Conservation (phyloP, 768 basidiomycete species). For the Lactarius sanguifluus region DNA sequence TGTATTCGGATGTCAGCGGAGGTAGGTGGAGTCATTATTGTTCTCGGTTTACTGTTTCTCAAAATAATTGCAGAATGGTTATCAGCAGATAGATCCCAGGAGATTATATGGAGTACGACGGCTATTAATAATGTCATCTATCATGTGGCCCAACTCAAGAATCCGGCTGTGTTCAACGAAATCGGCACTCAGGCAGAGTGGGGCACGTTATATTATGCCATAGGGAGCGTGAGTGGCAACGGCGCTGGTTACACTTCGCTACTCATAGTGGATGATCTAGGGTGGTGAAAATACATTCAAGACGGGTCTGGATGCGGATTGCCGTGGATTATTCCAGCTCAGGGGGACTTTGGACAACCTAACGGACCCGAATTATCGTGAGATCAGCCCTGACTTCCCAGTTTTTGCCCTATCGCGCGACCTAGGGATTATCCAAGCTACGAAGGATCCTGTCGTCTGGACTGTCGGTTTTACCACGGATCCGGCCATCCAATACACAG, state of each 20-base stretch:
- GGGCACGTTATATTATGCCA: constrained; percentile 28
- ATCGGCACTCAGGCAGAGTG: constrained; percentile 27
- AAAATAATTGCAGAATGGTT: constrained; percentile 29
- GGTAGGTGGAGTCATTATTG: constrained; percentile 30
- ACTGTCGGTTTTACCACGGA: constrained; percentile 34
- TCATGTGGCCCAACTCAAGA: constrained; percentile 20
- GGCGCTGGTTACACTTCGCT: not conserved
- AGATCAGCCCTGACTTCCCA: constrained; percentile 26
- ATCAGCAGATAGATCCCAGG: constrained; percentile 23
- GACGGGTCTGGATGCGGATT: constrained; percentile 12
- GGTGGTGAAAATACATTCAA: constrained; percentile 24
- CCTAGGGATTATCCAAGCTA: constrained; percentile 32
- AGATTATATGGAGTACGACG: constrained; percentile 14
- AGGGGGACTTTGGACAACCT: constrained; percentile 27
- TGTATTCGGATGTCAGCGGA: constrained; percentile 44
- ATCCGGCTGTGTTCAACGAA: constrained; percentile 20
- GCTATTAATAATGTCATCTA: constrained; percentile 10
- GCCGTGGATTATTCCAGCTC: constrained; percentile 28
- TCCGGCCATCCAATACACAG: constrained; percentile 32
- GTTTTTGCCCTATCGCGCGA: constrained; percentile 34
- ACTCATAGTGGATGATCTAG: constrained; percentile 9
- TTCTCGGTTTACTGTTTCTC: not conserved
- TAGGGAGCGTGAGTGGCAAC: constrained; percentile 18
- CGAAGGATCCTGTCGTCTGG: constrained; percentile 32
- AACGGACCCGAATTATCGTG: constrained; percentile 16